Conservation (phyloP, 305 asterid species). For the Fraxinus latifolia region DNA sequence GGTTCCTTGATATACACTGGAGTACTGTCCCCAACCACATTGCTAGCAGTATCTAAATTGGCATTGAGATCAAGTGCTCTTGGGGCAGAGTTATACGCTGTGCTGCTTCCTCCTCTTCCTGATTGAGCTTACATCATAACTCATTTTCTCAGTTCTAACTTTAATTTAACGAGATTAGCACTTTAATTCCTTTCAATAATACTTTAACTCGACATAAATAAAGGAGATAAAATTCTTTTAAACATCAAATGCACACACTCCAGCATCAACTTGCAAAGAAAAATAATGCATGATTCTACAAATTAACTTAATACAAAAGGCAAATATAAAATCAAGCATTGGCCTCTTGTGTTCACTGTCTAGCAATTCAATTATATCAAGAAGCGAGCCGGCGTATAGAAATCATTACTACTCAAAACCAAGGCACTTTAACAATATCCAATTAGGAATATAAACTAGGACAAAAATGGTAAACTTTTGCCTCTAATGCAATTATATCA, state of each 20-base stretch:
- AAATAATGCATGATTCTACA: background rate
- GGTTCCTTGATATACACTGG: constrained; percentile 32
- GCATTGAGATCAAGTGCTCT: constrained; percentile 54
- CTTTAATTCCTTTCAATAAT: background rate
- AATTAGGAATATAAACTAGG: background rate
- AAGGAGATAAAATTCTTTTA: background rate
- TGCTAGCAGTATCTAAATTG: constrained; percentile 28
- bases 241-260: background rate
- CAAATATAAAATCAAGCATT: background rate
- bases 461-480: background rate
- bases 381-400: background rate
- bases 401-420: background rate
- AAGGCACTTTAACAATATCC: background rate
- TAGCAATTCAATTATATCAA: background rate
- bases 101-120: constrained; percentile 34
- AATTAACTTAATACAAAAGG: background rate
- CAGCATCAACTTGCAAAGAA: background rate
- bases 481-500: background rate
- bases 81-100: constrained; percentile 20
- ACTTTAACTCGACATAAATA: background rate
- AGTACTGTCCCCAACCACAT: constrained; percentile 22
- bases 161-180: background rate
- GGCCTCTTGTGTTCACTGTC: background rate
- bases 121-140: constrained; percentile 38
- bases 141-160: constrained; percentile 1